Evolutionary conservation across 2,329 filamentous ascomycete genomes (phyloP), one percentile per base, ranked within the genome.

Genomic region (Beauveria pseudobassiana): DNA sequence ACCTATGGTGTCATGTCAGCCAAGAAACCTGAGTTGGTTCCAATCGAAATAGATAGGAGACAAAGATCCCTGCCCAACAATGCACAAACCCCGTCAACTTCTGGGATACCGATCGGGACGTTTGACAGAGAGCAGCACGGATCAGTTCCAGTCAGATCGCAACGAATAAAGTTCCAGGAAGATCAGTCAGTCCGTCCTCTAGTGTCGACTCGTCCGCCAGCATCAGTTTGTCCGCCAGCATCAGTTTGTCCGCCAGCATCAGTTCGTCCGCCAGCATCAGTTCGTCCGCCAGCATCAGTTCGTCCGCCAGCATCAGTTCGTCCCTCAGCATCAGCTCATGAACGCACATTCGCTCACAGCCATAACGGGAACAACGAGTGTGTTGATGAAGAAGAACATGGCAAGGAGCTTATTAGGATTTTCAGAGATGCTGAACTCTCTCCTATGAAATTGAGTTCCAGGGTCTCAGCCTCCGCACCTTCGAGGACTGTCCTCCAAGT

Each of bases 1-100:
- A 79, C 90, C 10, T 96, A 95, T 74, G 86, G 85, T 24, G 87
- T 91, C 77, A 80, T 86, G 65, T 69, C 64, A 20, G 38, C 52
- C 10, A 51, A 24, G 24, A 38, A 26, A 45, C 26, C 60, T 8
- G 46, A 34, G 26, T 3, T 22, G 8, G 14, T 45, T 16, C 2
- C 60, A 24, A 68, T 65, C 34, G 67, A 70, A n/a, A 86, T 83
- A 66, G 80, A 81, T 63, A 86, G 89, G 16, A 73, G 74, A 7
- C 28, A 57, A 56, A 22, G 54, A n/a, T 46, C 51, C 46, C 9
- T 48, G 18, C 26, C 63, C 38, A 18, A 18, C 18, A 16, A 24
- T 8, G 16, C 34, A 14, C 28, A 48, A 20, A 6, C n/a, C 9
- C n/a, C 48, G 6, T 67, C 5, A 3, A 7, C 26, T 20, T 2